A percentile compares a stretch with the other conserved stretches of the same genome.
phyloP scores from a whole-genome alignment of 2,329 filamentous ascomycete species.

The Cladorrhinum sp. region DNA sequence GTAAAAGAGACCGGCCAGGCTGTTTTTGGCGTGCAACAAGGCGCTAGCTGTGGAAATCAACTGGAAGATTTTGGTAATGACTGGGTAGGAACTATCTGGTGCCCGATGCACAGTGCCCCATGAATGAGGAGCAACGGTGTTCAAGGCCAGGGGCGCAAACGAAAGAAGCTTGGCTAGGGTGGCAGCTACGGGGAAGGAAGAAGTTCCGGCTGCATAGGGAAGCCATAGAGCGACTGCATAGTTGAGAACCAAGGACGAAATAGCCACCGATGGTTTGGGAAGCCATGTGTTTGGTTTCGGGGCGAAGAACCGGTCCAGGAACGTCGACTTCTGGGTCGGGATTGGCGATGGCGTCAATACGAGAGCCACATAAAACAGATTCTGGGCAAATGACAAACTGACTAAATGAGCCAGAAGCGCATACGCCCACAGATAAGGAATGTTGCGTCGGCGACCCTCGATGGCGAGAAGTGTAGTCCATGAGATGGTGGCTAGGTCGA shows the following conservation, averaged over 20 bases:
- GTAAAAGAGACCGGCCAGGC: conserved; percentile 41
- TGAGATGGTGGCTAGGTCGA: conserved; percentile 51
- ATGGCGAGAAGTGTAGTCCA: conserved; percentile 58
- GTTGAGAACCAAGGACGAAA: conserved; percentile 35
- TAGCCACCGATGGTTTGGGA: conserved; percentile 38
- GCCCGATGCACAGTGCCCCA: conserved; percentile 47
- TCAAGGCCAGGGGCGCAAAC: conserved; percentile 45
- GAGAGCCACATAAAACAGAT: conserved; percentile 60
- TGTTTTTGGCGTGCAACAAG: conserved; percentile 45
- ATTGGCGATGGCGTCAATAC: conserved; percentile 54
- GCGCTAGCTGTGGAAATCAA: conserved; percentile 43
- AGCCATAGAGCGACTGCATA: conserved; percentile 37
- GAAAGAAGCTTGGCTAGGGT: conserved; percentile 37
- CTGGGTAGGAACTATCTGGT: conserved; percentile 38
- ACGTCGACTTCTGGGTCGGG: conserved; percentile 33
- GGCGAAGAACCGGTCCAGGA: conserved; percentile 30
- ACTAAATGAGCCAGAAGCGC: conserved; percentile 58
- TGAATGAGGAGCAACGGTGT: conserved; percentile 45
- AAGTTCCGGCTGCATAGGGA: conserved; percentile 41
- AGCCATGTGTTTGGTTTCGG: conserved; percentile 45
- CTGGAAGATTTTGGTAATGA: conserved; percentile 47
- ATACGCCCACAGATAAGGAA: conserved; percentile 55
- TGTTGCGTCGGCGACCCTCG: conserved; percentile 56
- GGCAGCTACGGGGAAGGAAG: conserved; percentile 37
- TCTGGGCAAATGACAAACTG: conserved; percentile 60